These are phyloP conservation scores for Lipomyces starkeyi DNA, from an alignment of 805 yeast species.

Conservation along the genomic window DNA sequence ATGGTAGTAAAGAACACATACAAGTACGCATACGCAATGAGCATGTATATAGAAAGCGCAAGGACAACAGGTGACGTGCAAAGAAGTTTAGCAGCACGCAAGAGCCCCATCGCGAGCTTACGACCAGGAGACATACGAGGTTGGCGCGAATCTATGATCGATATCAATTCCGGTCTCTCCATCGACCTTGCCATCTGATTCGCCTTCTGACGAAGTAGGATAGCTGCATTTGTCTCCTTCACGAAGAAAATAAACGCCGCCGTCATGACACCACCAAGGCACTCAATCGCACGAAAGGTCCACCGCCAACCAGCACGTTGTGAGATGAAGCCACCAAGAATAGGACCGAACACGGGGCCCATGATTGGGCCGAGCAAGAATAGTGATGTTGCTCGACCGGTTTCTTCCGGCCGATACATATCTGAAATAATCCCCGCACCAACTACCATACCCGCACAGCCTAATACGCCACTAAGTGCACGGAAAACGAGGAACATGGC, in stretches of 20 bases:
- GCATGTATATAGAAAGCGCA: slow-evolving; percentile 30
- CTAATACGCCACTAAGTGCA: slow-evolving; percentile 29
- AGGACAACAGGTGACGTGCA: slow-evolving; percentile 29
- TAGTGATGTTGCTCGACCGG: slow-evolving; percentile 31
- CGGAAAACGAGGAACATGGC: slow-evolving; percentile 31
- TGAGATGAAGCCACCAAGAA: slow-evolving; percentile 60
- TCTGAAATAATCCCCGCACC: slow-evolving; percentile 38
- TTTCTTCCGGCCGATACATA: slow-evolving; percentile 25
- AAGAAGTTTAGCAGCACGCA: slow-evolving; percentile 50
- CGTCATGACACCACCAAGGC: slow-evolving; percentile 33
- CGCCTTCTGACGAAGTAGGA: slow-evolving; percentile 53
- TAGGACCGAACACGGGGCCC: slow-evolving; percentile 69
- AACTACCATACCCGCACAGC: slow-evolving; percentile 36
- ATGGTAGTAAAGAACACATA: slow-evolving; percentile 60
- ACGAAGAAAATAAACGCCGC: slow-evolving; percentile 49
- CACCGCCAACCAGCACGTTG: slow-evolving; percentile 73
- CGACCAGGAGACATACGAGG: slow-evolving; percentile 48
- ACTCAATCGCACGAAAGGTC: slow-evolving; percentile 63
- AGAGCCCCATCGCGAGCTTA: slow-evolving; percentile 16
- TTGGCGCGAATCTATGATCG: slow-evolving; percentile 61
- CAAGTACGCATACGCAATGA: slow-evolving; percentile 45
- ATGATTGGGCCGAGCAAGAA: slow-evolving; percentile 32
- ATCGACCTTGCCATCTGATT: slow-evolving; percentile 5
- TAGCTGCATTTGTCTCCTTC: slow-evolving; percentile 89
- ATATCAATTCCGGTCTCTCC: slow-evolving; percentile 18